These are phyloP conservation scores for Oryza rufipogon DNA, from an alignment of 176 grass and related monocot species.

Conservation along the genomic window DNA sequence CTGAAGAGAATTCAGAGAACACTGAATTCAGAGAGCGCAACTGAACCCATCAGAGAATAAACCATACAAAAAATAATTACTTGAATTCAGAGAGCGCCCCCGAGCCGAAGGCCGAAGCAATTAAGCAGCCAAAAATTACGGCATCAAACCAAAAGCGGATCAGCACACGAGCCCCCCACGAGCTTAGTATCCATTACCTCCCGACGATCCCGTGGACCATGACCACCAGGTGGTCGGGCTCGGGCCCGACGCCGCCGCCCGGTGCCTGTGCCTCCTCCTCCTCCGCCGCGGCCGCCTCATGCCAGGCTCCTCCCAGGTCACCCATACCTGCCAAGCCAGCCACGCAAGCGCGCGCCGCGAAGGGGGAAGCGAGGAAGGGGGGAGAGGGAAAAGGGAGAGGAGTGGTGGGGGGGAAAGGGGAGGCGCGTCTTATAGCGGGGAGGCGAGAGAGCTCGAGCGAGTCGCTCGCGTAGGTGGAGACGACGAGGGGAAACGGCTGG, in stretches of 20 bases:
- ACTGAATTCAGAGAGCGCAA: background rate
- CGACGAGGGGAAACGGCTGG: background rate
- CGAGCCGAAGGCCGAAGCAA: background rate
- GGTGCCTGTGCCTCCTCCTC: background rate
- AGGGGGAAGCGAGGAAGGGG: background rate
- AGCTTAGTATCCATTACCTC: constrained; percentile 37
- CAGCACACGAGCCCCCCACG: background rate
- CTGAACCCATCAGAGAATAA: background rate
- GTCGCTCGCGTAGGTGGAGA: constrained; percentile 8
- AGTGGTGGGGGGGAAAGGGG: constrained; percentile 2
- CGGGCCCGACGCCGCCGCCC: background rate
- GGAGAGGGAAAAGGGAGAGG: background rate
- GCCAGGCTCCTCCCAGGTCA: constrained; percentile 23
- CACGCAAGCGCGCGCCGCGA: background rate
- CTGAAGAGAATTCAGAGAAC: background rate
- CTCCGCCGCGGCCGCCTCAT: constrained; percentile 1
- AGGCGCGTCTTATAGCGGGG: background rate
- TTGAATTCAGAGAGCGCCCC: background rate
- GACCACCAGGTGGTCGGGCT: constrained; percentile 63
- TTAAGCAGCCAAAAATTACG: constrained; percentile 4
- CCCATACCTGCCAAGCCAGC: constrained; percentile 10
- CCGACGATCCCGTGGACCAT: constrained; percentile 84
- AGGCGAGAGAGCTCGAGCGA: background rate
- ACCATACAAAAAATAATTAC: background rate
- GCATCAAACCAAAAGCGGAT: background rate